Conservation (phyloP, 176 grass and related monocot genomes). For the Rhipidocladum racemiflorum region DNA sequence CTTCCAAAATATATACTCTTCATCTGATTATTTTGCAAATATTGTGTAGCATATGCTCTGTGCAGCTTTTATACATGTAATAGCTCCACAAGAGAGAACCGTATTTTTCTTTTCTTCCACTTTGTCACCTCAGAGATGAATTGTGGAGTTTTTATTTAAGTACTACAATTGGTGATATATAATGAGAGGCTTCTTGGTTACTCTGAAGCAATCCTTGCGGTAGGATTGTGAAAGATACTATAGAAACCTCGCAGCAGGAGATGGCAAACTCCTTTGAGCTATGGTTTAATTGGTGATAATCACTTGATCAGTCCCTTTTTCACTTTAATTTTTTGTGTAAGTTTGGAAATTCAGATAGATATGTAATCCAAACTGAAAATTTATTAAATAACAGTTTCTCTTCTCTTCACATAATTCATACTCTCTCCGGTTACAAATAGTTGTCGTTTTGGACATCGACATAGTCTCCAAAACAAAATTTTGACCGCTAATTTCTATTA, state of each 20-base stretch:
- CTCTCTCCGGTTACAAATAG: too few species aligned
- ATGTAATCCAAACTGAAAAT: background rate
- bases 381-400: background rate
- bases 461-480: too few species aligned
- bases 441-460: too few species aligned
- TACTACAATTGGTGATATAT: background rate
- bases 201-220: background rate
- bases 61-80: background rate
- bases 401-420: background rate
- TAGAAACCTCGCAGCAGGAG: background rate
- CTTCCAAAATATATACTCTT: background rate
- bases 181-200: background rate
- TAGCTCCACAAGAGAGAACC: slow-evolving; percentile 3
- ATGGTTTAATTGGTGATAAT: background rate
- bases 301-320: background rate
- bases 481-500: too few species aligned
- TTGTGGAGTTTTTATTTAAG: background rate
- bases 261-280: background rate
- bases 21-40: background rate
- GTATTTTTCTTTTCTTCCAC: background rate
- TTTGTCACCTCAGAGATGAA: background rate
- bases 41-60: background rate
- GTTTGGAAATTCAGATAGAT: slow-evolving; percentile 1
- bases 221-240: background rate
- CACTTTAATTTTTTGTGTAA: background rate